Percentiles rank a stretch among this genome's conserved stretches.
These are phyloP conservation scores for Epichloe aotearoae DNA, from an alignment of 2,329 filamentous ascomycete genomes.

Conservation along the genomic window DNA sequence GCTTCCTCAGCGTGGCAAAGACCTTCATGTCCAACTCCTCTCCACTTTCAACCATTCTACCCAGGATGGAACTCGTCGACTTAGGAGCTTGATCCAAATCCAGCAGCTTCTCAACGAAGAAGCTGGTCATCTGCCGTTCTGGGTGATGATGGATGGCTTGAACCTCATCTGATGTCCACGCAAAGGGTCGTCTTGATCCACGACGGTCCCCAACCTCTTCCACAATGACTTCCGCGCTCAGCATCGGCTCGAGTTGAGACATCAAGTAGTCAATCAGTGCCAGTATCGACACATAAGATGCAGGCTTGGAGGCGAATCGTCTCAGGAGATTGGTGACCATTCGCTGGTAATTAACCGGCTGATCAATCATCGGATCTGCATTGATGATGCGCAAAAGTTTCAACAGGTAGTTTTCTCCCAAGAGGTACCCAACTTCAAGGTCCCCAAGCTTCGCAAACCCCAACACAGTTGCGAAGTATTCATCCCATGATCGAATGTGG, in stretches of 20 bases:
- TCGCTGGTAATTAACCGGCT: slow-evolving; percentile 40
- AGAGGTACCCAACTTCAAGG: slow-evolving; percentile 42
- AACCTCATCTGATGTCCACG: slow-evolving; percentile 33
- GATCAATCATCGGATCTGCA: slow-evolving; percentile 39
- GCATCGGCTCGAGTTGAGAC: slow-evolving; percentile 25
- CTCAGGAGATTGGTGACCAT: slow-evolving; percentile 40
- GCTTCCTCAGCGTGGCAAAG: slow-evolving; percentile 36
- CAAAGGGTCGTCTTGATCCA: slow-evolving; percentile 21
- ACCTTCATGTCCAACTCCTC: slow-evolving; percentile 38
- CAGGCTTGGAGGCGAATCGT: slow-evolving; percentile 34
- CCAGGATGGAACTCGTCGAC: slow-evolving; percentile 43
- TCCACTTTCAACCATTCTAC: slow-evolving; percentile 40
- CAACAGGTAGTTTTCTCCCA: slow-evolving; percentile 47
- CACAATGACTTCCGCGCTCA: slow-evolving; percentile 22
- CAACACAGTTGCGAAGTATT: slow-evolving; percentile 60
- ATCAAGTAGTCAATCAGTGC: slow-evolving; percentile 34
- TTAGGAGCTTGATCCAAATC: slow-evolving; percentile 42
- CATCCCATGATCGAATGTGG: slow-evolving; percentile 56
- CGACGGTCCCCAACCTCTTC: slow-evolving; percentile 28
- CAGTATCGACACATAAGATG: slow-evolving; percentile 41
- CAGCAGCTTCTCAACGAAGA: slow-evolving; percentile 56
- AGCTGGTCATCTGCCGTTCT: slow-evolving; percentile 22
- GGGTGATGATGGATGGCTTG: slow-evolving; percentile 29
- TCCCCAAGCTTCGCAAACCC: slow-evolving; percentile 50
- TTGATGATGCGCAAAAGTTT: slow-evolving; percentile 46